These are phyloP conservation scores for Candida chilensis DNA, from an alignment of 805 yeast species.

Conservation along the genomic window DNA sequence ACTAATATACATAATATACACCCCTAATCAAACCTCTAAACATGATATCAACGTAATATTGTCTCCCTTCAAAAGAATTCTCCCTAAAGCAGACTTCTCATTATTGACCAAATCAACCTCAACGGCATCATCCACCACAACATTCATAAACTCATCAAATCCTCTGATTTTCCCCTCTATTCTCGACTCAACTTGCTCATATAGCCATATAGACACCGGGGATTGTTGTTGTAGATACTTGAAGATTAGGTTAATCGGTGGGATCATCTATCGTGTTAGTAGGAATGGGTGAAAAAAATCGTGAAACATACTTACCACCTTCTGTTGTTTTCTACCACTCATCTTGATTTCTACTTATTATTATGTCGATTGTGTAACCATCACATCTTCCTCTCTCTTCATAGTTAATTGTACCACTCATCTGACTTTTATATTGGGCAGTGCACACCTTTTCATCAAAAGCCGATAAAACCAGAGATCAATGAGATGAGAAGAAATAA, in stretches of 20 bases:
- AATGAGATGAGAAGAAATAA: too few relatives aligned
- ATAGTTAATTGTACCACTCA: too few relatives aligned
- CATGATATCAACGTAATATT: slow-evolving; percentile 69
- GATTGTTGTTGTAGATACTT: slow-evolving; percentile 78
- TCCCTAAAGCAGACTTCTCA: slow-evolving; percentile 49
- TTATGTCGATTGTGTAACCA: slow-evolving; percentile 6
- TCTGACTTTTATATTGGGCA: too few relatives aligned
- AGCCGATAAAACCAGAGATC: too few relatives aligned
- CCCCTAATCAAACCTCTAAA: slow-evolving; percentile 20
- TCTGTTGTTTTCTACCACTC: slow-evolving; percentile 34
- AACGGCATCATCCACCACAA: slow-evolving; percentile 47
- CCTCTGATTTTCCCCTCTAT: slow-evolving; percentile 84
- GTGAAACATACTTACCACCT: slow-evolving; percentile 21
- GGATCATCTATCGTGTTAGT: slow-evolving; percentile 40
- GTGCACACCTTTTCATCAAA: too few relatives aligned
- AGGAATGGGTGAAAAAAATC: slow-evolving; percentile 1
- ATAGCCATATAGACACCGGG: slow-evolving; percentile 79
- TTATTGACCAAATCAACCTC: slow-evolving; percentile 56
- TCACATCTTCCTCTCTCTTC: too few relatives aligned
- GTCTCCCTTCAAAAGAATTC: slow-evolving; percentile 85
- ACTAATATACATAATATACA: too few relatives aligned
- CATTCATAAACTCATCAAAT: slow-evolving; percentile 96
- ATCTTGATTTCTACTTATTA: slow-evolving; percentile 8
- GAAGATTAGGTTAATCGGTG: slow-evolving; percentile 90
- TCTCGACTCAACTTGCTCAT: slow-evolving; percentile 70